Evolutionary conservation across 1,284 basidiomycete species (phyloP).

Genomic region (Mycocalia duriaeana): DNA sequence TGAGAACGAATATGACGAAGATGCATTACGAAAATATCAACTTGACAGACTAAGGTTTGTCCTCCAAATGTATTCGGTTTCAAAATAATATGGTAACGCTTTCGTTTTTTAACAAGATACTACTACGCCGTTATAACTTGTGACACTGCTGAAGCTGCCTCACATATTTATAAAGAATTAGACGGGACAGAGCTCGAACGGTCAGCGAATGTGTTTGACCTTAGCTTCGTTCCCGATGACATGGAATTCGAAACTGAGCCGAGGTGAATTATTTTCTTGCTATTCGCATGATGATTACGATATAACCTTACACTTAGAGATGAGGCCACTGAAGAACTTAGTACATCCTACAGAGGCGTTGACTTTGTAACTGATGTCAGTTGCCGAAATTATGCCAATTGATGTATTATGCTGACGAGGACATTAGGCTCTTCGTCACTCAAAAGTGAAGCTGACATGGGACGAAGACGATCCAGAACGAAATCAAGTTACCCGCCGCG

Average conservation of each 20-base stretch:
- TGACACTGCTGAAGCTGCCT: constrained; percentile 74
- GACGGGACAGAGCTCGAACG: constrained; percentile 96
- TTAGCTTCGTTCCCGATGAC: constrained; percentile 90
- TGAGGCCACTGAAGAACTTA: constrained; percentile 72
- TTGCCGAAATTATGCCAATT: constrained; percentile 8
- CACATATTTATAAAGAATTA: constrained; percentile 81
- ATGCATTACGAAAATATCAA: constrained; percentile 89
- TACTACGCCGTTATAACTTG: constrained; percentile 96
- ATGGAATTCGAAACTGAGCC: constrained; percentile 86
- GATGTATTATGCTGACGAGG: background rate
- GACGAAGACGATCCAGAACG: constrained; percentile 96
- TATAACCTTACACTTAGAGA: constrained; percentile 71
- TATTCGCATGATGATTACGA: constrained; percentile 6
- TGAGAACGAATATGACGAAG: constrained; percentile 79
- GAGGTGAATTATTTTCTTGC: constrained; percentile 41
- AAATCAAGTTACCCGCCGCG: constrained; percentile 72
- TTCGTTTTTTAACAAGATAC: constrained; percentile 63
- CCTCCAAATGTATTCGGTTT: constrained; percentile 2
- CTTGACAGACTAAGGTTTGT: constrained; percentile 84
- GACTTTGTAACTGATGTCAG: constrained; percentile 93
- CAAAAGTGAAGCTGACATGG: constrained; percentile 97
- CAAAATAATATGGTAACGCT: background rate
- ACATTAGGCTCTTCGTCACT: constrained; percentile 88
- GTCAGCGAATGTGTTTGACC: constrained; percentile 93
- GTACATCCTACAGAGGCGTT: constrained; percentile 72